Evolutionary conservation across 257 asterid species (phyloP).

Genomic region (Phtheirospermum japonicum): DNA sequence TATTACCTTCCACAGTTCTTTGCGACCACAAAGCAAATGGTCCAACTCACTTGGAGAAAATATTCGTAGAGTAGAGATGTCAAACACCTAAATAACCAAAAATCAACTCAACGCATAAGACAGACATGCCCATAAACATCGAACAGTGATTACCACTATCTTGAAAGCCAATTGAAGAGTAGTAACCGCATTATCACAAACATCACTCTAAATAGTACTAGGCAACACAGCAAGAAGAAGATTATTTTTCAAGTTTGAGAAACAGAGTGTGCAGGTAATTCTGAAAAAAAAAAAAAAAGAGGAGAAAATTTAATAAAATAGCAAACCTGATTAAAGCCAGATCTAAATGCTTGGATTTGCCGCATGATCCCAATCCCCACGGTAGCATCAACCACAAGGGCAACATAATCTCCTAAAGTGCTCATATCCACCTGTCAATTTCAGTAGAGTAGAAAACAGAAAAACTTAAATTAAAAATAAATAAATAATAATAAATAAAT

Average conservation of each 20-base stretch:
- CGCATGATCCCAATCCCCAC: slow-evolving; percentile 64
- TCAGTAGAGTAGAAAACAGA: neutral
- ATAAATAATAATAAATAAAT: no score
- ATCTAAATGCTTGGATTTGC: slow-evolving; percentile 75
- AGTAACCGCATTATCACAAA: neutral
- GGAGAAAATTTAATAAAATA: neutral
- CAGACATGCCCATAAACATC: slow-evolving; percentile 7
- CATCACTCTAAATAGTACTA: neutral
- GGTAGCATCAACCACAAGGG: slow-evolving; percentile 84
- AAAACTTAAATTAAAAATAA: neutral
- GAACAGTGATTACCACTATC: neutral
- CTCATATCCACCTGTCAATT: slow-evolving; percentile 62
- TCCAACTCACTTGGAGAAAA: slow-evolving; percentile 79
- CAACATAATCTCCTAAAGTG: slow-evolving; percentile 76
- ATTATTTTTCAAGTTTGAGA: neutral
- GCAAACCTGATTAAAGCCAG: slow-evolving; percentile 77
- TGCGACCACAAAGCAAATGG: slow-evolving; percentile 76
- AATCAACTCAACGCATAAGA: neutral
- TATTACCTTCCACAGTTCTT: slow-evolving; percentile 79
- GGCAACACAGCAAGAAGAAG: neutral
- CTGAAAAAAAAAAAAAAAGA: neutral
- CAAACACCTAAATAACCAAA: slow-evolving; percentile 57
- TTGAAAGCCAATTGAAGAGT: slow-evolving; percentile 1
- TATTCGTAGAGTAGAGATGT: slow-evolving; percentile 66
- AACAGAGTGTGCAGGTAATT: neutral